Conservation (phyloP, 306 rosid species). For the Quercus aquifolioides region DNA sequence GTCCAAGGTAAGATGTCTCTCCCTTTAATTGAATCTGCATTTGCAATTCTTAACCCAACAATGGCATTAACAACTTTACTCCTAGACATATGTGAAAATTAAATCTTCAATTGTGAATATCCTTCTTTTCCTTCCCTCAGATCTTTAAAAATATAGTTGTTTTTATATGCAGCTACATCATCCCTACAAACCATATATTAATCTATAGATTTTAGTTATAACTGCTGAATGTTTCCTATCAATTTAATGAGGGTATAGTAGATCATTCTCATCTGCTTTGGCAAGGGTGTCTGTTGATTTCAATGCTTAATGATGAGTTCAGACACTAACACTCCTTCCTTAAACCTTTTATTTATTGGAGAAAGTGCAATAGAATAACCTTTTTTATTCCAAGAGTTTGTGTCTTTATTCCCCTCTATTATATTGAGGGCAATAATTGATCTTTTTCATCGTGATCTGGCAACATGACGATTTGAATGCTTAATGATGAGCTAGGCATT, state of each 20-base stretch:
- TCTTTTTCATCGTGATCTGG: not conserved
- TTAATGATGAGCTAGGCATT: not conserved
- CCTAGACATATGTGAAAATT: too few relatives aligned
- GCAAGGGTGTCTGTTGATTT: not conserved
- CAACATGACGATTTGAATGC: not conserved
- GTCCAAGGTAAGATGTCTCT: conserved; percentile 67
- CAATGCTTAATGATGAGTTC: not conserved
- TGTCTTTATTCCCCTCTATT: not conserved
- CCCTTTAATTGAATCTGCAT: not conserved
- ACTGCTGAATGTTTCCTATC: not conserved
- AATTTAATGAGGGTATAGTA: not conserved
- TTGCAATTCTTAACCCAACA: not conserved
- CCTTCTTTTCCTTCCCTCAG: not conserved
- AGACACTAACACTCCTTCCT: not conserved
- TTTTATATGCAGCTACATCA: not conserved
- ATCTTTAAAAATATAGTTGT: too few relatives aligned
- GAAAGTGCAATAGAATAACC: too few relatives aligned
- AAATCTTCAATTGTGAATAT: not conserved
- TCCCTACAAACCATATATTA: not conserved
- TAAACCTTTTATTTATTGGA: not conserved
- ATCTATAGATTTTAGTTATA: not conserved
- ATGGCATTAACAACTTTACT: not conserved
- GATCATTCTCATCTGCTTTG: not conserved
- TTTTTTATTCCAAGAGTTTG: not conserved
- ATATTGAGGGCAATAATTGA: not conserved